Evolutionary conservation across 805 yeast species (phyloP), one percentile per base, ranked within the genome.

Genomic region (Barnettozyma salicaria): DNA sequence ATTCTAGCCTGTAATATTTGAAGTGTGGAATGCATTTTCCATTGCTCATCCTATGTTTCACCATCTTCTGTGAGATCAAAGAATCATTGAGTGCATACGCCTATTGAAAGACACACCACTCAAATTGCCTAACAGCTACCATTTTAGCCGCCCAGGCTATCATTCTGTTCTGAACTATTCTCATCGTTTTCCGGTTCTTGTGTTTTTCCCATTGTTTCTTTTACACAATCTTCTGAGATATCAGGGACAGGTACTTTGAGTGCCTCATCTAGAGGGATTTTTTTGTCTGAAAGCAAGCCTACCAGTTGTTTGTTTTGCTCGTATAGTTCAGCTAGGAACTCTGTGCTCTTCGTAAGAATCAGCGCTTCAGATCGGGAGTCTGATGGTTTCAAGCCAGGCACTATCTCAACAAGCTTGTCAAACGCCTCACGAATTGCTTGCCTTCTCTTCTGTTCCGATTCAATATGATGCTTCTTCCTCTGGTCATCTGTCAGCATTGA

Each of bases 371-470:
- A 81, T 29, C 96, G 64, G 37, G 81, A 77, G 48, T 90, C 96
- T 18, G 67, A 64, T n/a, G 69, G 67, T 1, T 72, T 66, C 29
- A 89, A 63, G 7, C 73, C 77, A 0, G 97, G 97, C 1, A 92
- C 87, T 7, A 85, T 57, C 1, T 70, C 66, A 1, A 88, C 89
- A 17, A 89, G 66, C 38, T 71, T 72, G 49, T 84, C 94, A 52
- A 86, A 89, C 8, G 87, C 89, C 8, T 78, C 73, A 30, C 97
- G 66, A 17, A 90, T 86, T 28, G 89, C 86, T 46, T 80, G 86
- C 43, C 97, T 67, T 50, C 97, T 68, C 52, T 82, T 83, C 56
- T 87, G 89, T 55, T 89, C 97, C 0, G 89, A 80, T 5, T 84
- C 84, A 7, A 85, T 82, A 52, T 84, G 95, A 47, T 80, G 84